These are phyloP conservation scores for Acidiella bohemica DNA, from an alignment of 495 filamentous ascomycete genomes.

Conservation along the genomic window DNA sequence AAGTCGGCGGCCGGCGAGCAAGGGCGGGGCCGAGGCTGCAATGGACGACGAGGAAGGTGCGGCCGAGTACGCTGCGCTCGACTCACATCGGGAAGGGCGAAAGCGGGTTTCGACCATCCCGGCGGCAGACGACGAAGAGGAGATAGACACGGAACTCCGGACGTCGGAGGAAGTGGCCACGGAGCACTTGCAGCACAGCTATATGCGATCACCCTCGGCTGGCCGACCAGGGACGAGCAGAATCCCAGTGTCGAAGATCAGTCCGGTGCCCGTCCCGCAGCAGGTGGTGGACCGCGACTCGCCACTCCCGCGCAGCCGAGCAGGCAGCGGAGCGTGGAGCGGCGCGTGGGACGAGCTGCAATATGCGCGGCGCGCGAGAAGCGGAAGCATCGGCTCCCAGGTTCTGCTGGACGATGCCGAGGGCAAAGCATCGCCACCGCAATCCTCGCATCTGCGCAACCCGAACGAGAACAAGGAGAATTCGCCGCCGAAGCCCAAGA, in stretches of 20 bases:
- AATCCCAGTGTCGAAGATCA: conserved; percentile 71
- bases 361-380: conserved; percentile 55
- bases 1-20: conserved; percentile 37
- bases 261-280: conserved; percentile 59
- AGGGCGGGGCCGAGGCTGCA: conserved; percentile 15
- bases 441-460: conserved; percentile 6
- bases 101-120: conserved; percentile 33
- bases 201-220: conserved; percentile 5
- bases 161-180: conserved; percentile 68
- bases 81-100: conserved; percentile 5
- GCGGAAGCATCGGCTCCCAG: conserved; percentile 52
- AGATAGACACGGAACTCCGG: conserved; percentile 55
- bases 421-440: conserved; percentile 21
- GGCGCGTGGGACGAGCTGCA: conserved; percentile 48
- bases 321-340: conserved; percentile 34
- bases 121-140: conserved; percentile 31
- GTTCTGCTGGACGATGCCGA: conserved; percentile 41
- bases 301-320: conserved; percentile 49
- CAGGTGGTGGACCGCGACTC: conserved; percentile 59
- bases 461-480: conserved; percentile 5
- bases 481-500: conserved; percentile 27
- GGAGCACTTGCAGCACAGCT: conserved; percentile 32
- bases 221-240: conserved; percentile 43
- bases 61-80: conserved; percentile 3
- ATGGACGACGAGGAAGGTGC: conserved; percentile 5